Conservation (phyloP, 164 flowering plant genomes). For the grape (Vitis vinifera) region ASM3070453v1 NC_081815.1:3323501-3324000, state of each 20-base stretch:
- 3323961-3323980: slow-evolving; percentile 37
- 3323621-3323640: too few species aligned
- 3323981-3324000: slow-evolving; percentile 72
- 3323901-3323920: slow-evolving; percentile 49
- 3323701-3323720: slow-evolving; percentile 11
- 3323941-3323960: slow-evolving; percentile 66
- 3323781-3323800: slow-evolving; percentile 78
- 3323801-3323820: slow-evolving; percentile 85
- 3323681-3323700: too few species aligned
- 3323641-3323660: too few species aligned
- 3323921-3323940: slow-evolving; percentile 59
- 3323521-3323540: too few species aligned
- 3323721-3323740: slow-evolving; percentile 41
- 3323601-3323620: too few species aligned
- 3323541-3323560: too few species aligned
- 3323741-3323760: slow-evolving; percentile 57
- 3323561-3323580: too few species aligned
- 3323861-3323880: slow-evolving; percentile 80
- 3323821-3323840: slow-evolving; percentile 67
- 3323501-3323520: too few species aligned
- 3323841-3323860: slow-evolving; percentile 76
- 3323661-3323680: too few species aligned
- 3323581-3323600: too few species aligned
- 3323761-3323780: slow-evolving; percentile 51
- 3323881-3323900: slow-evolving; percentile 67